Evolutionary conservation across 2,329 filamentous ascomycete genomes (phyloP), one percentile per base, ranked within the genome.

Genomic region (Aureobasidium sp.): DNA sequence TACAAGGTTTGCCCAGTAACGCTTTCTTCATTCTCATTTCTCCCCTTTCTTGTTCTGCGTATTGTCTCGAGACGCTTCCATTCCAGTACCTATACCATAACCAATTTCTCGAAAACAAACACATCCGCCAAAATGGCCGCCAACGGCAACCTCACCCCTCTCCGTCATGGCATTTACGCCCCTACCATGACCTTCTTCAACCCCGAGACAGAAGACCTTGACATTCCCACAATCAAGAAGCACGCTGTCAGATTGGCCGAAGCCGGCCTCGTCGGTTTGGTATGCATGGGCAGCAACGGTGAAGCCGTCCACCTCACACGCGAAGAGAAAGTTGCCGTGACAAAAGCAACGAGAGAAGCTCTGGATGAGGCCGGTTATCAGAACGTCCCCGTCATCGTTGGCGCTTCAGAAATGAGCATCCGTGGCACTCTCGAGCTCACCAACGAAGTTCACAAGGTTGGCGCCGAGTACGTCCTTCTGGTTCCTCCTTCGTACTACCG

Each of bases 101-200:
- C 37, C 17, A 61, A 12, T 25, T 36, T 20, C 27, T 25, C n/a
- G 17, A 47, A 49, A 34, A 41, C 15, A 29, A 22, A 60, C 64
- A 65, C 22, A 49, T 41, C n/a, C 36, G 22, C 17, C 39, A 60
- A 48, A 17, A 77, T 70, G 75, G 71, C 68, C 62, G 62, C 71
- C 62, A 70, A 67, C 58, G 66, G 65, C 60, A 57, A 59, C 36
- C 66, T 74, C 64, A 82, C 79, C n/a, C 81, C 87, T 66, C 83
- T 95, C 61, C 87, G 88, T 48, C 87, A 87, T 70, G 90, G 90
- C 73, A 91, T 94, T 73, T 95, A 94, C 75, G 89, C 89, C 64
- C 91, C 91, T 29, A 93, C 89, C 64, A 90, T 94, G 86, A 95
- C 90, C 70, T 95, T 96, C 75, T 96, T 96, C 79, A 80, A 93